Percentiles rank a stretch among this genome's conserved stretches.
Evolutionary conservation across 1,284 basidiomycete genomes (phyloP).

Genomic region (Trametes hirsuta): DNA sequence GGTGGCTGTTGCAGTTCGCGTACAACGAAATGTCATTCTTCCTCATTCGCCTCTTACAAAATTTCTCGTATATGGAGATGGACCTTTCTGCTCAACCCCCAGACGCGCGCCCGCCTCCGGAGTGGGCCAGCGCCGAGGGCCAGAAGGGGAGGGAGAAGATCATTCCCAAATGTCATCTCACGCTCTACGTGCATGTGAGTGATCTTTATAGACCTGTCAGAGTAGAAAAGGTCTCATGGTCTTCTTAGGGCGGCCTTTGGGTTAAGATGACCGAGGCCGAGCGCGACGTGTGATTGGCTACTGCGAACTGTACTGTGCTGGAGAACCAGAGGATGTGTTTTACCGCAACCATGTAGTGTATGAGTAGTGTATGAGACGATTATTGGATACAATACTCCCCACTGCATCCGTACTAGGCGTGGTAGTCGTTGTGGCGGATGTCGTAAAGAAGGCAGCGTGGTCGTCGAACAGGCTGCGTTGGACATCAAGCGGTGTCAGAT

Average conservation of each 20-base stretch:
- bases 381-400: background rate
- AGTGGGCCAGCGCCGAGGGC: slow-evolving; percentile 24
- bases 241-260: slow-evolving; percentile 32
- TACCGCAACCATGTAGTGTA: too few species aligned
- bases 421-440: background rate
- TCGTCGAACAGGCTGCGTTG: background rate
- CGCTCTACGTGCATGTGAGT: slow-evolving; percentile 24
- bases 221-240: background rate
- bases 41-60: slow-evolving; percentile 47
- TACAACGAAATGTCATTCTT: slow-evolving; percentile 47
- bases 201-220: background rate
- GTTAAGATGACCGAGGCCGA: slow-evolving; percentile 31
- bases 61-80: slow-evolving; percentile 48
- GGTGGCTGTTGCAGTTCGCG: slow-evolving; percentile 36
- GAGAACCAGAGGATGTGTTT: background rate
- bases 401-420: background rate
- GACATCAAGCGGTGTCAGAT: slow-evolving; percentile 6
- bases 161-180: slow-evolving; percentile 24
- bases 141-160: slow-evolving; percentile 24
- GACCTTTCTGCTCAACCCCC: slow-evolving; percentile 30
- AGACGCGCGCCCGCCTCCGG: slow-evolving; percentile 19
- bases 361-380: too few species aligned
- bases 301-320: background rate
- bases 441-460: background rate
- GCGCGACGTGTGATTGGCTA: slow-evolving; percentile 11